A percentile compares a stretch with the other conserved stretches of the same genome.
phyloP scores from a whole-genome alignment of 83 land plant species.

The Diphasiastrum complanatum region DNA sequence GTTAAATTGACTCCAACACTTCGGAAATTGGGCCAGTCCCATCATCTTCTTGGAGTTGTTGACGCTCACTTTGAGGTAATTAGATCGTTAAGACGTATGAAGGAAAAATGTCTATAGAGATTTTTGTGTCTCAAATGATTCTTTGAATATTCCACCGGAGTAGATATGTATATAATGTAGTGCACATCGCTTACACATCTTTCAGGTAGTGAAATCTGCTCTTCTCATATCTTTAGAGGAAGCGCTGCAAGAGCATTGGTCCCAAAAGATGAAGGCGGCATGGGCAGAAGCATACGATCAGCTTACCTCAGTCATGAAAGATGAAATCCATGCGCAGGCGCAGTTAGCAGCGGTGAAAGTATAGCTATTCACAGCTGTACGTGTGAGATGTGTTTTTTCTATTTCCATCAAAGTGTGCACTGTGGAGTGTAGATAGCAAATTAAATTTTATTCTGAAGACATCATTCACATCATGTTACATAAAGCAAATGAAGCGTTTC shows the following conservation, averaged over 20 bases:
- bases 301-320: constrained; percentile 37
- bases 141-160: too few species aligned
- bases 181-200: too few species aligned
- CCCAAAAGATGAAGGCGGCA: constrained; percentile 29
- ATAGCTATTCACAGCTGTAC: too few species aligned
- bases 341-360: constrained; percentile 32
- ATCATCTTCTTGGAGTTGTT: constrained; percentile 36
- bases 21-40: constrained; percentile 34
- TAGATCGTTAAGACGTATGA: not conserved
- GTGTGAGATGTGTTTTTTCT: too few species aligned
- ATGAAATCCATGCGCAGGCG: constrained; percentile 36
- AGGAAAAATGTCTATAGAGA: not conserved
- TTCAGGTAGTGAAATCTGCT: constrained; percentile 52
- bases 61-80: constrained; percentile 57
- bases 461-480: too few species aligned
- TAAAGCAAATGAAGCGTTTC: too few species aligned
- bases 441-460: too few species aligned
- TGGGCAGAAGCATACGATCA: constrained; percentile 51
- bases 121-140: not conserved
- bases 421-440: too few species aligned
- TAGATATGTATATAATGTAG: too few species aligned
- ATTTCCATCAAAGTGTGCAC: too few species aligned
- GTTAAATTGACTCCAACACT: constrained; percentile 27
- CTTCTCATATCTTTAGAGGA: constrained; percentile 43
- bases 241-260: constrained; percentile 46